Evolutionary conservation across 805 yeast species (phyloP).

Genomic region (Wickerhamiella occidentalis): DNA sequence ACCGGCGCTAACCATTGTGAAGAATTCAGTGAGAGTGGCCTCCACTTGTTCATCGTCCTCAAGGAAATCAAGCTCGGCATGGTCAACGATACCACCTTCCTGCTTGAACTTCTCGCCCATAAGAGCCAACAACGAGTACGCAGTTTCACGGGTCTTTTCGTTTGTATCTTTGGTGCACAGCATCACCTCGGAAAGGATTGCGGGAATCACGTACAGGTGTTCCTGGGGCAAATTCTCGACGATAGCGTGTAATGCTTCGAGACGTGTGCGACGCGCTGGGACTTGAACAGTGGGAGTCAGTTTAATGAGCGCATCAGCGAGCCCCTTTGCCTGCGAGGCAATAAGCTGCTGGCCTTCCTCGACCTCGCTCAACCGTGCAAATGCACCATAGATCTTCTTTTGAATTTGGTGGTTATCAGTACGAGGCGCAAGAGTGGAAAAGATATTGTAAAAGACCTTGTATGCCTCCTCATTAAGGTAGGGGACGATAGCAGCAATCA

Average conservation of each 20-base stretch:
- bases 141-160: conserved; percentile 76
- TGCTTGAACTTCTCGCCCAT: conserved; percentile 70
- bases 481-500: conserved; percentile 75
- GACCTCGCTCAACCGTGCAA: conserved; percentile 57
- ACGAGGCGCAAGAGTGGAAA: conserved; percentile 16
- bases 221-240: conserved; percentile 49
- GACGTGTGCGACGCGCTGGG: conserved; percentile 71
- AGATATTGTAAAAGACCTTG: conserved; percentile 18
- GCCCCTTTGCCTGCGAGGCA: conserved; percentile 29
- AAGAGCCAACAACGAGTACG: conserved; percentile 60
- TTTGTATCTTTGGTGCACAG: conserved; percentile 84
- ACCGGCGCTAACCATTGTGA: conserved; percentile 93
- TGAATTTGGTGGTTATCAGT: conserved; percentile 55
- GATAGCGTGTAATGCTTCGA: conserved; percentile 52
- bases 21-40: conserved; percentile 67
- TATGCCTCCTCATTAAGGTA: conserved; percentile 45
- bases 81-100: conserved; percentile 57
- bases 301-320: conserved; percentile 41
- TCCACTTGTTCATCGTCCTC: conserved; percentile 51
- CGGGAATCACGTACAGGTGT: conserved; percentile 67
- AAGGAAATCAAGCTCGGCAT: conserved; percentile 54
- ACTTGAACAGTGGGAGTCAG: conserved; percentile 37
- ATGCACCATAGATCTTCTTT: conserved; percentile 67
- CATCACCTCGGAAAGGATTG: conserved; percentile 74
- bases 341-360: conserved; percentile 39